Percentiles rank a stretch among this genome's conserved stretches.
These are phyloP conservation scores for Ceratobasidium theobromae DNA, from an alignment of 1,284 basidiomycete species.

Conservation along the genomic window DNA sequence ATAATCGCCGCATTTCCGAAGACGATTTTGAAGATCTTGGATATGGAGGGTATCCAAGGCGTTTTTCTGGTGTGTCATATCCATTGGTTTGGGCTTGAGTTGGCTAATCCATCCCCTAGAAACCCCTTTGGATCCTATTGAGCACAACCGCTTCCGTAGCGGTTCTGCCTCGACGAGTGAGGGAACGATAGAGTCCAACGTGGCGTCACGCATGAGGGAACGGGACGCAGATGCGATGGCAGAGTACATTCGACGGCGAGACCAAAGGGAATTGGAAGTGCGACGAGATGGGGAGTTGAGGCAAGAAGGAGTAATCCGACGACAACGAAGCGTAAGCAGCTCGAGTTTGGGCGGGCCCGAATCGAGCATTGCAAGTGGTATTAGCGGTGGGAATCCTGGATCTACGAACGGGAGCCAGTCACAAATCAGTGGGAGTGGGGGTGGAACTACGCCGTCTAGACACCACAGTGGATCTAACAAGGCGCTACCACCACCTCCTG, in stretches of 20 bases:
- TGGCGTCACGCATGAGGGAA: conserved; percentile 74
- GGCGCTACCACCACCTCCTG: neutral
- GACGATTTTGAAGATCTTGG: conserved; percentile 30
- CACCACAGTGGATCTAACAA: conserved; percentile 5
- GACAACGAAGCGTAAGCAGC: conserved; percentile 29
- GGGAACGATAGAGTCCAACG: conserved; percentile 54
- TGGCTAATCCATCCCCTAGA: conserved; percentile 7
- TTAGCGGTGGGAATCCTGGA: neutral
- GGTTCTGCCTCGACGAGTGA: conserved; percentile 31
- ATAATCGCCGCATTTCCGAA: conserved; percentile 37
- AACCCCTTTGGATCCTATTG: neutral
- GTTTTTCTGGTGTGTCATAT: conserved; percentile 4
- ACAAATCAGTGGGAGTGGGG: neutral
- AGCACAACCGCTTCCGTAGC: conserved; percentile 19
- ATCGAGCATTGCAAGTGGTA: conserved; percentile 24
- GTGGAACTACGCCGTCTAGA: neutral
- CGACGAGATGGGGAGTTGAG: conserved; percentile 17
- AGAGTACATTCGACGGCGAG: conserved; percentile 65
- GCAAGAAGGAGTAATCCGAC: neutral
- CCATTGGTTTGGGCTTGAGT: neutral
- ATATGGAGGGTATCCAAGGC: conserved; percentile 6
- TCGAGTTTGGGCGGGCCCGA: conserved; percentile 19
- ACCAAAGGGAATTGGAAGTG: neutral
- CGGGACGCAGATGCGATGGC: conserved; percentile 81
- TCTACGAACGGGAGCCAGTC: conserved; percentile 6